Conservation (phyloP, 305 asterid species). For the Stenogyne calaminthoides region DNA sequence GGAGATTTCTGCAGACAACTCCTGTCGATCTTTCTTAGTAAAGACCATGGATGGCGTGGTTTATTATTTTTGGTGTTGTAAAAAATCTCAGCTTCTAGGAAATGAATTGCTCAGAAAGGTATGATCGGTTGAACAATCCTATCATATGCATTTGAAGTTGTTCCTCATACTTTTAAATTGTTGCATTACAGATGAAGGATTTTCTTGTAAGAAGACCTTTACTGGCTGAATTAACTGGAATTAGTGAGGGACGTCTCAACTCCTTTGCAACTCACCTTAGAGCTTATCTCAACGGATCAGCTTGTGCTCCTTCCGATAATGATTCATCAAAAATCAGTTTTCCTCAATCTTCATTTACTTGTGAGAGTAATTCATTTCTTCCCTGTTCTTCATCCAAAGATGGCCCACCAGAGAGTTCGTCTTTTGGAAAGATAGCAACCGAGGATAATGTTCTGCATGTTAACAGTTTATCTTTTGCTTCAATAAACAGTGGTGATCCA, state of each 20-base stretch:
- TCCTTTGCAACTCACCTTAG: constrained; percentile 67
- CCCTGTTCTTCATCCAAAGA: constrained; percentile 43
- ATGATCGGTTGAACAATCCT: neutral
- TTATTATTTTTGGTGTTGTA: constrained; percentile 78
- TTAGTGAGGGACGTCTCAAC: constrained; percentile 68
- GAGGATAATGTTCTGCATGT: constrained; percentile 35
- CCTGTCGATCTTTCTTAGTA: constrained; percentile 70
- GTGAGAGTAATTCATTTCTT: constrained; percentile 23
- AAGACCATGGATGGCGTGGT: constrained; percentile 37
- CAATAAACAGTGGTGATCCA: constrained; percentile 30
- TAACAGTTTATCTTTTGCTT: constrained; percentile 10
- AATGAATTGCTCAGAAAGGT: constrained; percentile 77
- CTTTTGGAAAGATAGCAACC: constrained; percentile 37
- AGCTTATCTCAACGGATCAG: constrained; percentile 64
- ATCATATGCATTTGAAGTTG: neutral
- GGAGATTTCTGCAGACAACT: constrained; percentile 60
- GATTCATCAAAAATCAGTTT: constrained; percentile 38
- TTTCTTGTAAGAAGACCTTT: constrained; percentile 61
- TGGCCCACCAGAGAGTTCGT: constrained; percentile 39
- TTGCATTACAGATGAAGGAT: constrained; percentile 63
- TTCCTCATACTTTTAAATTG: constrained; percentile 17
- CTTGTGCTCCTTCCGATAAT: constrained; percentile 35
- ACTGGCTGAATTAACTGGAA: constrained; percentile 76
- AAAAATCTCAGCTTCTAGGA: constrained; percentile 69
- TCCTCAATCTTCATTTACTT: constrained; percentile 43